Percentiles rank a stretch among this genome's conserved stretches.
phyloP scores from a whole-genome alignment of 2,329 filamentous ascomycete species.

The Diaporthe vexans region DNA sequence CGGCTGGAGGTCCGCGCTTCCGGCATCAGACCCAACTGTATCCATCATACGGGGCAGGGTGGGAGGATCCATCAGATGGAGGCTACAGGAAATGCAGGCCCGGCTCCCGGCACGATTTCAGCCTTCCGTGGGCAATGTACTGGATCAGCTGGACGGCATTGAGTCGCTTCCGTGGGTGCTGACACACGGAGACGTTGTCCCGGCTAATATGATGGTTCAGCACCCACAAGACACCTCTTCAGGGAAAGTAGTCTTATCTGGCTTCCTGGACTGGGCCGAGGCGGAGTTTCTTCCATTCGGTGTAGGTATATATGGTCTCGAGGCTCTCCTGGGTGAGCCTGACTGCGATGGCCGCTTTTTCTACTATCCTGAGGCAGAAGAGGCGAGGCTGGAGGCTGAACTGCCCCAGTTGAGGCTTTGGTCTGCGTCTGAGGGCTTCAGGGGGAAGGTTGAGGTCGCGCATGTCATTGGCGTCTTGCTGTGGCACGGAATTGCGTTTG shows the following conservation, averaged over 20 bases:
- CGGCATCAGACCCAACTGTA: constrained; percentile 21
- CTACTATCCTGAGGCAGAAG: constrained; percentile 60
- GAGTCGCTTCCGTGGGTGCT: constrained; percentile 66
- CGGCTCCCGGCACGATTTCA: constrained; percentile 54
- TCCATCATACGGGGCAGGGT: constrained; percentile 50
- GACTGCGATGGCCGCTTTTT: constrained; percentile 51
- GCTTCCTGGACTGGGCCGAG: constrained; percentile 76
- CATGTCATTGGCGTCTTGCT: constrained; percentile 69
- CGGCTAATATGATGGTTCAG: constrained; percentile 69
- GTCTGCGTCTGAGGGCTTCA: constrained; percentile 19
- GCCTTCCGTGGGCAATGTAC: constrained; percentile 45
- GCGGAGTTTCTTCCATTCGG: constrained; percentile 73
- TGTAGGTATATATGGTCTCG: constrained; percentile 70
- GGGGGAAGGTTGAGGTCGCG: constrained; percentile 56
- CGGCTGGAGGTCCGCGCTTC: constrained; percentile 51
- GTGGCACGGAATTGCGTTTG: constrained; percentile 76
- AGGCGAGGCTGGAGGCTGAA: constrained; percentile 53
- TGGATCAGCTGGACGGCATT: constrained; percentile 52
- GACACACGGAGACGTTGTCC: constrained; percentile 72
- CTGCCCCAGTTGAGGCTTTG: constrained; percentile 51
- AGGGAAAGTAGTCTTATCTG: constrained; percentile 54
- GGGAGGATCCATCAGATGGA: constrained; percentile 57
- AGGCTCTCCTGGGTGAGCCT: constrained; percentile 69
- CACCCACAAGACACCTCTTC: not conserved
- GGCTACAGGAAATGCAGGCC: constrained; percentile 54